A percentile compares a stretch with the other conserved stretches of the same genome.
Conservation (phyloP, 352 stramenopile genomes). For the Phytophthora foliorum region DNA sequence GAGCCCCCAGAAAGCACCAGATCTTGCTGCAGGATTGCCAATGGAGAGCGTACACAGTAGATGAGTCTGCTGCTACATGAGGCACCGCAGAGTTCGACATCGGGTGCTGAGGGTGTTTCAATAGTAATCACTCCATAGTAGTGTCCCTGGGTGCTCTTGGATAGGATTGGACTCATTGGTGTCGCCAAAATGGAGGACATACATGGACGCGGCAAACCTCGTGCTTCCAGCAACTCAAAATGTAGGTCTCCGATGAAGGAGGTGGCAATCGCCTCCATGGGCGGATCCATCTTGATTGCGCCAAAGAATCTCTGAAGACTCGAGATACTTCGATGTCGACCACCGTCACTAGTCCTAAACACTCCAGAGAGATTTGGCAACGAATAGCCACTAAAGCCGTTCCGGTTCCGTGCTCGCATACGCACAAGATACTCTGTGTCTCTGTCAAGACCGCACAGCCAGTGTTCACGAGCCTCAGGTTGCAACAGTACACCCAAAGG, state of each 20-base stretch:
- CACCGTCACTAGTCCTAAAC: conserved; percentile 53
- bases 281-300: conserved; percentile 31
- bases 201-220: conserved; percentile 22
- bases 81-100: conserved; percentile 9
- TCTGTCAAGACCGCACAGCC: conserved; percentile 59
- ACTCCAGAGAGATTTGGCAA: conserved; percentile 51
- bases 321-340: conserved; percentile 19
- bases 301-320: conserved; percentile 44
- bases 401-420: conserved; percentile 66
- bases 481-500: conserved; percentile 56
- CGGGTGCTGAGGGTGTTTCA: conserved; percentile 34
- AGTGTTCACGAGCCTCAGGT: conserved; percentile 63
- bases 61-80: conserved; percentile 30
- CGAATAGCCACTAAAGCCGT: conserved; percentile 71
- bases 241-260: conserved; percentile 71
- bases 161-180: background rate
- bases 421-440: conserved; percentile 73
- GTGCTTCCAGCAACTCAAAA: conserved; percentile 68
- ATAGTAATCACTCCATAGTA: conserved; percentile 42
- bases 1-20: conserved; percentile 56
- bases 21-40: conserved; percentile 59
- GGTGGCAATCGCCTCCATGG: conserved; percentile 26
- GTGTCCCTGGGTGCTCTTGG: background rate
- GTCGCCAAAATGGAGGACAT: background rate
- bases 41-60: conserved; percentile 55